Evolutionary conservation across 805 yeast genomes (phyloP), one percentile per base, ranked within the genome.

Genomic region (Saccharomycopsis sp.): DNA sequence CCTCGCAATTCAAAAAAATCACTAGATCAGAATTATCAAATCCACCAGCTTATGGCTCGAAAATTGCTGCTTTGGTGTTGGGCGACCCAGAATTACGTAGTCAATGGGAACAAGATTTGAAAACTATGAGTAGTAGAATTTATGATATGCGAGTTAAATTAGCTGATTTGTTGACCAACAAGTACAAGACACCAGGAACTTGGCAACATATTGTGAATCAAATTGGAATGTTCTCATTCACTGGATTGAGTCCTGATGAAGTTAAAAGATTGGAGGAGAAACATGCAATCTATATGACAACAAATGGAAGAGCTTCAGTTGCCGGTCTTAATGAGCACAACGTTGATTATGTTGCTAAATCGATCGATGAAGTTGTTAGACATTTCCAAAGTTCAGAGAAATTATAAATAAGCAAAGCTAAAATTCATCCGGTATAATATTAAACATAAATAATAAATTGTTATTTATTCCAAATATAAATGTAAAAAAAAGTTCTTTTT

Each of bases 211-310:
- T 90, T 56, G 69, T 84, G 45, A 74, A 80, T 59, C 97, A 90
- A 65, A 83, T 90, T 61, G 98, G 98, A 56, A 90, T 90, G 97
- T 90, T 90, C 67, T 85, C 90, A 57, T 90, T 75, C 70, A 89
- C 97, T 28, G 96, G 96, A 5, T 72, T 90, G 51, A 60, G 65
- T 26, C 68, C 76, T 37, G 77, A 74, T 40, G 95, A 88, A 66
- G 90, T 86, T 40, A 70, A 76, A 47, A 65, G 70, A 51, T 71
- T 90, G 57, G 81, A 84, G 60, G 69, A 74, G 41, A 79, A 85
- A 62, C 81, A 68, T 64, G 78, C 85, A 14, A 81, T 90, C 32
- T 90, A 90, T 63, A 77, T 93, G 56, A 87, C 96, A 23, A 73
- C 78, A 51, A 93, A 88, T 62, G 97, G 97, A 31, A 80, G 98